A percentile compares a stretch with the other conserved stretches of the same genome.
Evolutionary conservation across 257 asterid genomes (phyloP).

Genomic region (Anisodus acutangulus): DNA sequence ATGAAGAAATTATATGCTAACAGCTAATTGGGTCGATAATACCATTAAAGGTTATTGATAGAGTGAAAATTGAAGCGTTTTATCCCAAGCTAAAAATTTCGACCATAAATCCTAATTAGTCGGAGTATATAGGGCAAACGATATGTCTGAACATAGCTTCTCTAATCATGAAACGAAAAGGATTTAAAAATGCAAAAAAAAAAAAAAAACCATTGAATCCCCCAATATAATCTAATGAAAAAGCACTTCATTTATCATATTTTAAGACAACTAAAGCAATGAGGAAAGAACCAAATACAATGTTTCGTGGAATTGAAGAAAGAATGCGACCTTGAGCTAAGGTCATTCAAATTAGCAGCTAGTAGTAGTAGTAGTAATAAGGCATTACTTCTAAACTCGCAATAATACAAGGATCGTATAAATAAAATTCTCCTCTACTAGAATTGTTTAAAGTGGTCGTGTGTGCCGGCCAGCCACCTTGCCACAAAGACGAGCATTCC

Average conservation of each 20-base stretch:
- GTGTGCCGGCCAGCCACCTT: slow-evolving; percentile 63
- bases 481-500: slow-evolving; percentile 72
- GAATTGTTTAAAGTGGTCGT: slow-evolving; percentile 53
- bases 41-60: too few relatives aligned
- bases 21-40: too few relatives aligned
- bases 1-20: too few relatives aligned
- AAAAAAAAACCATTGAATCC: background rate
- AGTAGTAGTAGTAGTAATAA: slow-evolving; percentile 19
- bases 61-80: too few relatives aligned
- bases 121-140: too few relatives aligned
- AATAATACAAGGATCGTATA: slow-evolving; percentile 13
- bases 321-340: slow-evolving; percentile 71
- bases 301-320: slow-evolving; percentile 37
- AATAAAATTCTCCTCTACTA: slow-evolving; percentile 1
- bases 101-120: too few relatives aligned
- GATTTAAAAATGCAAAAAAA: too few relatives aligned
- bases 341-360: slow-evolving; percentile 43
- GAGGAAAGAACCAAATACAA: slow-evolving; percentile 20
- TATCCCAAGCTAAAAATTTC: too few relatives aligned
- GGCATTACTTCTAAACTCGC: slow-evolving; percentile 26
- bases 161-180: too few relatives aligned
- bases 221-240: background rate
- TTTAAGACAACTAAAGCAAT: background rate
- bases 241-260: slow-evolving; percentile 19
- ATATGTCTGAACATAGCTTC: too few relatives aligned